Percentiles rank a stretch among this genome's conserved stretches.
These are phyloP conservation scores for Rhodosorus marinus DNA, from an alignment of 23 red algal species.

Conservation along the genomic window DNA sequence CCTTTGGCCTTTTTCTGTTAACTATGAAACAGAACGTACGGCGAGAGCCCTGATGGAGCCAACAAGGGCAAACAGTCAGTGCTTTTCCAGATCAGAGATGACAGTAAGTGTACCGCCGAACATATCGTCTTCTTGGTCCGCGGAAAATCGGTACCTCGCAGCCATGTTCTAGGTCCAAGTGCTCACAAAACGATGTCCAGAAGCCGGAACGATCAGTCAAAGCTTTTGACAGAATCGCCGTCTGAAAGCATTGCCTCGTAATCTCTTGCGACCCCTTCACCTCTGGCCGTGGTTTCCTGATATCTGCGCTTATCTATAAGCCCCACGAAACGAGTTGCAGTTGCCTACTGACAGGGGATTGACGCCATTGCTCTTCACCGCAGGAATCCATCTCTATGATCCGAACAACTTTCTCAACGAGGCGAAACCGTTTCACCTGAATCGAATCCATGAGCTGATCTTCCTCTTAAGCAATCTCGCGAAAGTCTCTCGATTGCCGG, in stretches of 20 bases:
- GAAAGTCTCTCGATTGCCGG: slow-evolving; percentile 25
- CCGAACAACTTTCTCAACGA: slow-evolving; percentile 61
- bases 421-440: slow-evolving; percentile 57
- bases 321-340: not conserved
- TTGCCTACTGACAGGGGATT: not conserved
- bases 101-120: too few relatives aligned
- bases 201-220: too few relatives aligned
- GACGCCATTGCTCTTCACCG: not conserved
- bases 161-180: too few relatives aligned
- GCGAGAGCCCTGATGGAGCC: slow-evolving; percentile 35
- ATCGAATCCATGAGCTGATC: slow-evolving; percentile 58
- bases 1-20: slow-evolving; percentile 61
- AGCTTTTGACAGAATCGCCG: too few relatives aligned
- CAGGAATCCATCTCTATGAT: slow-evolving; percentile 57
- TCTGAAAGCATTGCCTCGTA: too few relatives aligned
- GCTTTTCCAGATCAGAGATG: slow-evolving; percentile 41
- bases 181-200: too few relatives aligned
- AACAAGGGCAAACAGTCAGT: slow-evolving; percentile 62
- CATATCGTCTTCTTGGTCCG: too few relatives aligned
- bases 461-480: slow-evolving; percentile 41
- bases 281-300: too few relatives aligned
- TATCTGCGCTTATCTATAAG: too few relatives aligned
- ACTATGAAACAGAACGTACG: slow-evolving; percentile 26
- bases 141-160: too few relatives aligned
- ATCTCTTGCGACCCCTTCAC: too few relatives aligned